Base-by-base conservation (phyloP, 2,329 filamentous ascomycete genomes). In the Penicillium sumatraense region DNA sequence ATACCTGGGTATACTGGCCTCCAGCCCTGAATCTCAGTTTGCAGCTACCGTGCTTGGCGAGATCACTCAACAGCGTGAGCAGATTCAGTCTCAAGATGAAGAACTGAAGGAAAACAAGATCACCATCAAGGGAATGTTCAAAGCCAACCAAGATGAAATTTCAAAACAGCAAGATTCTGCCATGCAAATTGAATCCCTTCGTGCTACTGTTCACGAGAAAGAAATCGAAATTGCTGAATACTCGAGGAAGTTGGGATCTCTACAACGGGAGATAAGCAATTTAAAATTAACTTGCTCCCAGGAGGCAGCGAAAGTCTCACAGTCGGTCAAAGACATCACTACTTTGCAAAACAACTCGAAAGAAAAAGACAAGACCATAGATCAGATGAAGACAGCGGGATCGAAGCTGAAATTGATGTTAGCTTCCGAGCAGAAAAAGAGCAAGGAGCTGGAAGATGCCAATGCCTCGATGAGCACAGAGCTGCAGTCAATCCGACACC, bases 351-450 rank as follows among this genome's bases (percentile, higher is more conserved):
- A 35, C 3, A 52, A 46, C 36, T 40, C 49, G 23, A 54, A 59
- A 46, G 53, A 56, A 23, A 54, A 54, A 49, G 53, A 59, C 18
- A 56, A 54, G 40, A 56, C 26, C 5, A 56, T 59, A 36, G 48
- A 59, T 20, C 45, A 49, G 27, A 53, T 59, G 20, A 59, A 56
- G 50, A 40, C 35, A 40, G 44, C 49, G 42, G n/a, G 49, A 27
- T 58, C 56, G 20, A 58, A 52, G 31, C 24, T 56, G 7, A 56
- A 56, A 48, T 40, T 21, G 14, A 33, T 40, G 18, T 31, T 58
- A 36, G 53, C 23, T 21, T 48, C 20, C 9, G 51, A 48, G 42
- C 47, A 59, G 40, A 40, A 52, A 44, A 57, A 57, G 26, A 59
- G 26, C 3, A 21, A 45, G 49, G 50, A 54, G 16, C 51, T 54